Conservation (phyloP, 1,284 basidiomycete species). For the Ceraceosorus guamensis region DNA sequence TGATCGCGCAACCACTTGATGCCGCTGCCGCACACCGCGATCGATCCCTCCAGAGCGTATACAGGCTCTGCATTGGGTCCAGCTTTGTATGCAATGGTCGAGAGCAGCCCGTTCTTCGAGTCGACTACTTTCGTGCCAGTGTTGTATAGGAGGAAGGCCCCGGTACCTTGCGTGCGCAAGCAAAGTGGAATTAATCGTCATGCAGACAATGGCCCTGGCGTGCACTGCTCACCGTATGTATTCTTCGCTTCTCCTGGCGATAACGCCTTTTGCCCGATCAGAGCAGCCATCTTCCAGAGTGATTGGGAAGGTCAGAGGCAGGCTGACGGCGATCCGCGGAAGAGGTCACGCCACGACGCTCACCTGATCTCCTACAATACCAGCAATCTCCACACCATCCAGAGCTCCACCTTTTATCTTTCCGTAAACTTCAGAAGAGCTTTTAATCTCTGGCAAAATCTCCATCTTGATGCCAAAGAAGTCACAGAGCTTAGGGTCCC, state of each 20-base stretch:
- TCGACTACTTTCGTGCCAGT: slow-evolving; percentile 80
- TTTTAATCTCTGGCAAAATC: slow-evolving; percentile 78
- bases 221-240: slow-evolving; percentile 39
- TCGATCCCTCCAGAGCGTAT: slow-evolving; percentile 90
- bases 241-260: slow-evolving; percentile 47
- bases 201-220: not conserved
- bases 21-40: slow-evolving; percentile 88
- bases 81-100: slow-evolving; percentile 90
- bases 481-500: slow-evolving; percentile 72
- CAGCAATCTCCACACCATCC: slow-evolving; percentile 73
- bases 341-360: not conserved
- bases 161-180: slow-evolving; percentile 59
- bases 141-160: slow-evolving; percentile 88
- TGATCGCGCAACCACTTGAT: slow-evolving; percentile 94
- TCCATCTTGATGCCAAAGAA: slow-evolving; percentile 78
- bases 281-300: slow-evolving; percentile 76
- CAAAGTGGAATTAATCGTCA: slow-evolving; percentile 21
- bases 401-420: slow-evolving; percentile 63
- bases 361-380: slow-evolving; percentile 82
- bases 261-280: slow-evolving; percentile 78
- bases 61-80: slow-evolving; percentile 70
- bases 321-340: not conserved
- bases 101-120: slow-evolving; percentile 78
- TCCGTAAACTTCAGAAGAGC: slow-evolving; percentile 87
- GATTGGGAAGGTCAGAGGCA: too few relatives aligned